Evolutionary conservation across 225 moss, liverwort and hornwort genomes (phyloP).

Genomic region (Bryoerythrophyllum caledonicum): DNA sequence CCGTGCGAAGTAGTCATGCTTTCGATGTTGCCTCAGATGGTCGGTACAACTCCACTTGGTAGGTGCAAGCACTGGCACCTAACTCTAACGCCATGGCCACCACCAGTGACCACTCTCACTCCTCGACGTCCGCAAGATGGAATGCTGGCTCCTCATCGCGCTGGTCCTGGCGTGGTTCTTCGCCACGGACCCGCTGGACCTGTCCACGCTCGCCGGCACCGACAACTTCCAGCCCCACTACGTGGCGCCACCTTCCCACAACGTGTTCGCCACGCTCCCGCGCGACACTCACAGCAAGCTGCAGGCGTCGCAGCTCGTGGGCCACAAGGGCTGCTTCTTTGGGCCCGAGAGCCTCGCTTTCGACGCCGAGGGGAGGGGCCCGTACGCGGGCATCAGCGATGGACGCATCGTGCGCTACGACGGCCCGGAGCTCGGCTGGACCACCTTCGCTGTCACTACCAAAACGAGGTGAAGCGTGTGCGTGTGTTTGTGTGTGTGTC

Average conservation of each 20-base stretch:
- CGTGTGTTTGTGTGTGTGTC: neutral
- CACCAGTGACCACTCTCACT: too few relatives aligned
- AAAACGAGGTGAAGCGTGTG: conserved; percentile 30
- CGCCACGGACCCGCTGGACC: conserved; percentile 27
- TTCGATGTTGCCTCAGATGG: too few relatives aligned
- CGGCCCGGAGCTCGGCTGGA: conserved; percentile 61
- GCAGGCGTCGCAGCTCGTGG: conserved; percentile 18
- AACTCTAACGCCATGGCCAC: too few relatives aligned
- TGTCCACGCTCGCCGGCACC: conserved; percentile 14
- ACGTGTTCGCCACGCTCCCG: conserved; percentile 13
- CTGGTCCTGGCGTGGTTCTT: conserved; percentile 12
- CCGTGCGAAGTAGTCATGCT: too few relatives aligned
- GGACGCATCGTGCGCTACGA: conserved; percentile 70
- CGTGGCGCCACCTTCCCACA: conserved; percentile 9
- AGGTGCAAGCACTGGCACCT: too few relatives aligned
- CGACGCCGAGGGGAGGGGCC: conserved; percentile 61
- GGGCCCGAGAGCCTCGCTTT: conserved; percentile 67
- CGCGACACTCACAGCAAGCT: conserved; percentile 21
- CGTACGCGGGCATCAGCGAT: conserved; percentile 63
- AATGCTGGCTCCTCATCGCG: too few relatives aligned
- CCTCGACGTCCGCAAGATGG: too few relatives aligned
- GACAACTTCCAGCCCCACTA: conserved; percentile 31
- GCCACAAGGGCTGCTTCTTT: conserved; percentile 2
- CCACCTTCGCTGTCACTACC: conserved; percentile 55
- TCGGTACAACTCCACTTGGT: too few relatives aligned